Base-by-base conservation (phyloP, 345 rosid species). In the Hevea brasiliensis region DNA sequence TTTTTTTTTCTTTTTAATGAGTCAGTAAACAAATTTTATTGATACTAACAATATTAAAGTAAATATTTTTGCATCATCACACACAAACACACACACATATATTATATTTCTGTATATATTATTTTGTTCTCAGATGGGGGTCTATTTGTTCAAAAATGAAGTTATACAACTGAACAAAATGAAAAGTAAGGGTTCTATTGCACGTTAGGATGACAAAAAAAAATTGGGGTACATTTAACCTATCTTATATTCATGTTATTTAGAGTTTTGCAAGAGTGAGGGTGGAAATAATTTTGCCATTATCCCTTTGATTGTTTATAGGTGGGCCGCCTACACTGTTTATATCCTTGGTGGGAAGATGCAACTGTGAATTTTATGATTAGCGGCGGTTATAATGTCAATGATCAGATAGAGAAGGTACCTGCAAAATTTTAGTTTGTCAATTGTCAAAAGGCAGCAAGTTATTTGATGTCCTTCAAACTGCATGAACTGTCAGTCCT, bases 341-440 rank as follows among this genome's bases (percentile, higher is more conserved):
- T 84, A 61, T 89, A 76, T 85, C 89, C 91, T 58, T 92, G 99
- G 97, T 92, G 98, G 99, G 92, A 87, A 64, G 92, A 92, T 85
- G 94, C 97, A 53, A 84, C 90, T 23, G 92, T 95, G 42, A 85
- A 79, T 80, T 95, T 92, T 58, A 95, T 92, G 98, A 81, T 84
- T 6, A 85, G 89, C 73, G 98, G 98, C 15, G 97, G 98, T 71
- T 94, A 90, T 80, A 85, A 86, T 61, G 90, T 94, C 66, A 61
- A 75, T 72, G 10, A 79, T 73, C 89, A 83, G 61, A 89, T 92
- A 47, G 75, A 84, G 70, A 82, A 85, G 97, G 98, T 90, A 74
- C 55, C 27, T 47, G 4, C 54, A 58, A 54, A 51, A 23, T 12
- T 27, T 47, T 65, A n/a, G 42, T 29, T 50, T 23, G 40, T 42